These are phyloP conservation scores for Talaromyces sp. DNA, from an alignment of 2,329 filamentous ascomycete genomes.

Conservation along the genomic window DNA sequence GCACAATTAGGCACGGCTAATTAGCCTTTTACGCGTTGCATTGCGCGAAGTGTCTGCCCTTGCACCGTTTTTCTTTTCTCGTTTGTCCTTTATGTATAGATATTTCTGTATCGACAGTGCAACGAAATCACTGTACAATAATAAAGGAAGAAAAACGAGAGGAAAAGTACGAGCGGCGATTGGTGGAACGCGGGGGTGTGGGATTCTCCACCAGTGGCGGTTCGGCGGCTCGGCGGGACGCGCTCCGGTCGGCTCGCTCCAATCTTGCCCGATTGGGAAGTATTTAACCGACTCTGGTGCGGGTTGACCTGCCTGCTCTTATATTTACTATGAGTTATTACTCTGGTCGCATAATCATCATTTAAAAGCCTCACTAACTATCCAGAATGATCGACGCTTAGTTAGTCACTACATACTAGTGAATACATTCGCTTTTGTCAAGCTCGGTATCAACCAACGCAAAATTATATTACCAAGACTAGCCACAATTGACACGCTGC, in stretches of 20 bases:
- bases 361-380: not conserved
- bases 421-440: no score
- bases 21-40: not conserved
- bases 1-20: not conserved
- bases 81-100: not conserved
- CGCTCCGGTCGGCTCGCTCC: not conserved
- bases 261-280: not conserved
- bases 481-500: no score
- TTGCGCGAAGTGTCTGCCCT: no score
- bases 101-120: not conserved
- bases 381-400: not conserved
- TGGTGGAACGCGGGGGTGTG: not conserved
- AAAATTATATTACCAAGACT: not conserved
- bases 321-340: not conserved
- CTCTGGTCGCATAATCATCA: not conserved
- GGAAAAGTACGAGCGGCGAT: not conserved
- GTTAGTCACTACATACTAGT: not conserved
- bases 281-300: not conserved
- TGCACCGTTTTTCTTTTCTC: not conserved
- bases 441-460: not conserved
- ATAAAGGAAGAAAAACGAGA: not conserved
- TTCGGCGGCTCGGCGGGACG: not conserved
- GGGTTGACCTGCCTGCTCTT: not conserved
- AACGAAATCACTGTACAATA: not conserved
- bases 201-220: not conserved